phyloP scores from a whole-genome alignment of 495 filamentous ascomycete species.

The Neurospora discreta region DNA sequence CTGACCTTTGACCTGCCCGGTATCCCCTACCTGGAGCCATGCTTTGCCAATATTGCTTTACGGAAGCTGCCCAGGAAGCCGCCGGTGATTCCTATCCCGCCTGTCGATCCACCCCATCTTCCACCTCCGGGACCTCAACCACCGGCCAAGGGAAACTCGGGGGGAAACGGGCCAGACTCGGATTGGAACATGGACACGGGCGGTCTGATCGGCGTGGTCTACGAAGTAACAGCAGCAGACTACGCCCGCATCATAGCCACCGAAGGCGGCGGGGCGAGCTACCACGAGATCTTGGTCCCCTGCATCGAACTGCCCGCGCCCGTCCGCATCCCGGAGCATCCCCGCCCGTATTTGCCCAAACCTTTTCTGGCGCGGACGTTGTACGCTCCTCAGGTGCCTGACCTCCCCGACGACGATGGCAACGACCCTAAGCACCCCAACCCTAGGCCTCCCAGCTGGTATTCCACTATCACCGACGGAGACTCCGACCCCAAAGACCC shows the following conservation, averaged over 20 bases:
- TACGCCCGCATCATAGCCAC: slow-evolving; percentile 80
- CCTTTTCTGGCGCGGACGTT: slow-evolving; percentile 38
- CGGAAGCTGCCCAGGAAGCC: slow-evolving; percentile 34
- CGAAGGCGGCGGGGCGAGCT: slow-evolving; percentile 74
- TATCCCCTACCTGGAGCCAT: slow-evolving; percentile 79
- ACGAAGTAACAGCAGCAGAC: slow-evolving; percentile 76
- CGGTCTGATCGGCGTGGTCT: slow-evolving; percentile 83
- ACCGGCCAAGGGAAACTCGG: not conserved
- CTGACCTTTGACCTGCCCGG: slow-evolving; percentile 81
- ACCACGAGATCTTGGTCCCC: slow-evolving; percentile 69
- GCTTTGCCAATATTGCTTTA: slow-evolving; percentile 71
- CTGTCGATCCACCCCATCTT: slow-evolving; percentile 17
- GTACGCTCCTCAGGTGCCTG: slow-evolving; percentile 29
- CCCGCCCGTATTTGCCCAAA: slow-evolving; percentile 24
- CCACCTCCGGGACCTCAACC: not conserved
- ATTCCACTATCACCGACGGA: not conserved
- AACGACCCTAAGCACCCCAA: not conserved
- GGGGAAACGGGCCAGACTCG: slow-evolving; percentile 22
- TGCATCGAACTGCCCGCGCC: slow-evolving; percentile 54
- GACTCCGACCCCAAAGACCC: slow-evolving; percentile 5
- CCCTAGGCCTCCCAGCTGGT: not conserved
- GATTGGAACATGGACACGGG: slow-evolving; percentile 47
- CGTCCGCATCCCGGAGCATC: slow-evolving; percentile 31
- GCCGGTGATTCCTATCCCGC: slow-evolving; percentile 19
- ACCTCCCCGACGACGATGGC: slow-evolving; percentile 2